A percentile compares a stretch with the other conserved stretches of the same genome.
These are phyloP conservation scores for Candida gigantensis DNA, from an alignment of 1,139 yeast genomes.

Conservation along the genomic window DNA sequence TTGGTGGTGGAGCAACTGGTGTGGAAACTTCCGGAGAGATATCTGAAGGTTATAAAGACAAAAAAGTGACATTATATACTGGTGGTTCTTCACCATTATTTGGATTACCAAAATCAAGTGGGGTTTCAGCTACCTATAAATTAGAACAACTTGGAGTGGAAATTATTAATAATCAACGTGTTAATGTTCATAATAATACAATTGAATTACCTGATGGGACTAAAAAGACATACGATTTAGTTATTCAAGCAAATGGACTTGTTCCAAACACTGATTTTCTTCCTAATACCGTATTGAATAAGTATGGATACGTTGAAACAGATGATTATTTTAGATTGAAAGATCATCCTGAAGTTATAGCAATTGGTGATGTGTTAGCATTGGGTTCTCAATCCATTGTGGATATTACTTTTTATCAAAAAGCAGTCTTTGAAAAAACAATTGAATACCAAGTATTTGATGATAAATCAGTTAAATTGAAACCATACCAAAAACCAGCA, in stretches of 20 bases:
- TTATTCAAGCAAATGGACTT: slow-evolving; percentile 23
- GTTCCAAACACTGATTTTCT: slow-evolving; percentile 30
- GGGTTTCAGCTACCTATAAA: slow-evolving; percentile 18
- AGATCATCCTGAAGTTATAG: slow-evolving; percentile 27
- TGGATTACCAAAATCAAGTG: slow-evolving; percentile 17
- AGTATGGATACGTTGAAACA: slow-evolving; percentile 24
- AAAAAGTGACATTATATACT: slow-evolving; percentile 28
- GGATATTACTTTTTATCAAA: slow-evolving; percentile 28
- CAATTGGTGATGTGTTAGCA: slow-evolving; percentile 34
- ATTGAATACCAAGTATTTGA: slow-evolving; percentile 21
- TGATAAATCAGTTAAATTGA: slow-evolving; percentile 13
- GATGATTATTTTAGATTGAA: slow-evolving; percentile 27
- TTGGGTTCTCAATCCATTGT: slow-evolving; percentile 23
- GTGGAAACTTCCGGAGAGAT: slow-evolving; percentile 42
- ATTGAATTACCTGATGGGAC: slow-evolving; percentile 19
- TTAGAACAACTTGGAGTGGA: slow-evolving; percentile 26
- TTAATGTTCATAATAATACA: slow-evolving; percentile 8
- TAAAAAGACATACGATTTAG: slow-evolving; percentile 25
- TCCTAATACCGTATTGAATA: slow-evolving; percentile 18
- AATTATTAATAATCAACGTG: slow-evolving; percentile 24
- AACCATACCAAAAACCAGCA: slow-evolving; percentile 15
- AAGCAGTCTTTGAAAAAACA: slow-evolving; percentile 19
- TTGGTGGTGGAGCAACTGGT: slow-evolving; percentile 47
- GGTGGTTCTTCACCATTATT: slow-evolving; percentile 29
- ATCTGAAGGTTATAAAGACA: slow-evolving; percentile 21